Percentiles rank a stretch among this genome's conserved stretches.
Evolutionary conservation across 352 stramenopile species (phyloP).

Genomic region (Phytophthora megakarya): DNA sequence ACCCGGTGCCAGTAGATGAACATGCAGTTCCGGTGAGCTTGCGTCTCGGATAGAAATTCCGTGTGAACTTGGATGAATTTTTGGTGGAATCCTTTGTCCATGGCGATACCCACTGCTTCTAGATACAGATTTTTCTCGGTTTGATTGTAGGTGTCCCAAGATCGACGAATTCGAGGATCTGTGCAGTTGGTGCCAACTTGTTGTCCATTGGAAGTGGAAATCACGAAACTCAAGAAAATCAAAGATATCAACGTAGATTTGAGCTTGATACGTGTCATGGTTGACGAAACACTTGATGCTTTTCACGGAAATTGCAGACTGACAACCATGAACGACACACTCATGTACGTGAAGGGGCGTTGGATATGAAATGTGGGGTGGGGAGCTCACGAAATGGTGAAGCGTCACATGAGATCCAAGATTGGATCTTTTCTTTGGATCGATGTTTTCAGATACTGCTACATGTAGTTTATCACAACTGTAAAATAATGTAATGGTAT

Average conservation of each 20-base stretch:
- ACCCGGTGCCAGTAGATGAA: constrained; percentile 82
- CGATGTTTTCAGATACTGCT: too few species aligned
- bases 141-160: constrained; percentile 46
- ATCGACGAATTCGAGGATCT: constrained; percentile 43
- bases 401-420: not conserved
- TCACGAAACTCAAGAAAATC: not conserved
- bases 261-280: constrained; percentile 1
- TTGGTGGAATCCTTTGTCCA: constrained; percentile 45
- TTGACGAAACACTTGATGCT: not conserved
- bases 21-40: constrained; percentile 64
- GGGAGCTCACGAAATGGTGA: not conserved
- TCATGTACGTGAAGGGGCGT: not conserved
- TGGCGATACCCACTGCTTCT: constrained; percentile 41
- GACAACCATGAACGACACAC: not conserved
- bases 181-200: constrained; percentile 43
- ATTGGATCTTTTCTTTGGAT: not conserved
- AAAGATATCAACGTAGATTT: not conserved
- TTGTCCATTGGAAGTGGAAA: constrained; percentile 11
- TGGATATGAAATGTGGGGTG: not conserved
- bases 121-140: constrained; percentile 51
- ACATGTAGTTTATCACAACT: too few species aligned
- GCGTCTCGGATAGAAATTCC: constrained; percentile 43
- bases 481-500: too few species aligned
- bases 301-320: constrained; percentile 13
- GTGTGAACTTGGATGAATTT: constrained; percentile 71